These are phyloP conservation scores for Suhomyces terraborum DNA, from an alignment of 1,139 yeast species.

Conservation along the genomic window DNA sequence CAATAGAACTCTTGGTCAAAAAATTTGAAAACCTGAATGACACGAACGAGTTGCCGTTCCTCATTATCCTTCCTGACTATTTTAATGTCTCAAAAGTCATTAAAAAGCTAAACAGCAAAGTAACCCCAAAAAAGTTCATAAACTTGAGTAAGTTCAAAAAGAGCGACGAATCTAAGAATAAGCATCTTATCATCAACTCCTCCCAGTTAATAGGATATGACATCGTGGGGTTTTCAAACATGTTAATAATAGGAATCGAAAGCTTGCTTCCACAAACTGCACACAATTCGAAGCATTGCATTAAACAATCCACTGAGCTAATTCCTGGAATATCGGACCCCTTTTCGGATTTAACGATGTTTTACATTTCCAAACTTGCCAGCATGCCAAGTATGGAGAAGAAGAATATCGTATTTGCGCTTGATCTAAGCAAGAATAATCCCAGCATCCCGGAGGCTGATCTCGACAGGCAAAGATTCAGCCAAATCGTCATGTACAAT, in stretches of 20 bases:
- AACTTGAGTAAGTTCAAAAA: background rate
- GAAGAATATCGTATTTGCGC: conserved; percentile 20
- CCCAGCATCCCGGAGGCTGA: conserved; percentile 4
- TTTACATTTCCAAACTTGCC: conserved; percentile 23
- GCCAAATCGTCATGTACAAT: conserved; percentile 23
- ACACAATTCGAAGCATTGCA: conserved; percentile 8
- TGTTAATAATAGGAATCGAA: conserved; percentile 29
- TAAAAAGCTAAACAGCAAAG: conserved; percentile 6
- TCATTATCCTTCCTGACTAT: conserved; percentile 22
- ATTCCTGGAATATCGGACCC: conserved; percentile 30
- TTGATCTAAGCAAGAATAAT: conserved; percentile 9
- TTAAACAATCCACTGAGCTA: background rate
- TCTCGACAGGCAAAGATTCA: conserved; percentile 18
- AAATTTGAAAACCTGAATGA: conserved; percentile 12
- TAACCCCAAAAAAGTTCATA: conserved; percentile 1
- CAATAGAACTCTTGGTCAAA: conserved; percentile 6
- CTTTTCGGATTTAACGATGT: conserved; percentile 24
- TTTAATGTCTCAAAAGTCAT: conserved; percentile 9
- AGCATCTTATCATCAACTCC: conserved; percentile 12
- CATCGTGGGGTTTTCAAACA: conserved; percentile 17
- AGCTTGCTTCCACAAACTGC: conserved; percentile 29
- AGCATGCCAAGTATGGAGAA: conserved; percentile 10
- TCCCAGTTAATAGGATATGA: conserved; percentile 24
- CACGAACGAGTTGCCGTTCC: conserved; percentile 15
- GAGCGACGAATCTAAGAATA: background rate